Conservation (phyloP, 805 yeast genomes). For the Candida xiaguanensis region DNA sequence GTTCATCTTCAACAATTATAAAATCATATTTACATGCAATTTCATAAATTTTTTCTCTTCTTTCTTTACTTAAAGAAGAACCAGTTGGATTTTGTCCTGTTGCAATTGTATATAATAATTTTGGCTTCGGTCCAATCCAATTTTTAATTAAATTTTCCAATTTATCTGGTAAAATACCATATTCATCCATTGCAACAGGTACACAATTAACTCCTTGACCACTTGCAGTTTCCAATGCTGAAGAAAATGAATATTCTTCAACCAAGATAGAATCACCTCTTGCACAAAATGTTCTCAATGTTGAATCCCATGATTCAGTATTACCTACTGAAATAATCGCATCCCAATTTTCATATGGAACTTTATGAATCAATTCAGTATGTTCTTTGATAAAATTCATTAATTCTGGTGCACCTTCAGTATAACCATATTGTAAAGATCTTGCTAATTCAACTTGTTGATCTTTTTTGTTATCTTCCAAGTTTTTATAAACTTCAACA, state of each 20-base stretch:
- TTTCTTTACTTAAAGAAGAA: slow-evolving; percentile 68
- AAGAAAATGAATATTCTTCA: slow-evolving; percentile 79
- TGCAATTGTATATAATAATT: slow-evolving; percentile 82
- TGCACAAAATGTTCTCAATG: slow-evolving; percentile 70
- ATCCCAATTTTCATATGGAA: slow-evolving; percentile 63
- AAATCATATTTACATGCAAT: slow-evolving; percentile 84
- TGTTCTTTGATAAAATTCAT: slow-evolving; percentile 70
- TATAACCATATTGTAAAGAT: slow-evolving; percentile 88
- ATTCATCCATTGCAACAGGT: slow-evolving; percentile 75
- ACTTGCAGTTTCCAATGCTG: slow-evolving; percentile 77
- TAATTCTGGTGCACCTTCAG: slow-evolving; percentile 77
- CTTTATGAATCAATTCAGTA: slow-evolving; percentile 48
- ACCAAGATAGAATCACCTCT: slow-evolving; percentile 81
- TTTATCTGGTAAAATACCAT: slow-evolving; percentile 73
- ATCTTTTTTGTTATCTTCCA: slow-evolving; percentile 14
- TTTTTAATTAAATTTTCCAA: slow-evolving; percentile 56
- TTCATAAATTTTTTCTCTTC: slow-evolving; percentile 73
- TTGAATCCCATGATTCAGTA: slow-evolving; percentile 87
- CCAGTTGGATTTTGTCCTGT: slow-evolving; percentile 99
- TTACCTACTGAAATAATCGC: slow-evolving; percentile 72
- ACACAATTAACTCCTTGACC: slow-evolving; percentile 66
- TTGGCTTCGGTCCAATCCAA: slow-evolving; percentile 80
- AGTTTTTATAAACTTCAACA: slow-evolving; percentile 35
- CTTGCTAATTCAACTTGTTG: slow-evolving; percentile 70
- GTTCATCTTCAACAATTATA: slow-evolving; percentile 90